Conservation (phyloP, 208 protist species). For the Wallacemonas sp. region DNA sequence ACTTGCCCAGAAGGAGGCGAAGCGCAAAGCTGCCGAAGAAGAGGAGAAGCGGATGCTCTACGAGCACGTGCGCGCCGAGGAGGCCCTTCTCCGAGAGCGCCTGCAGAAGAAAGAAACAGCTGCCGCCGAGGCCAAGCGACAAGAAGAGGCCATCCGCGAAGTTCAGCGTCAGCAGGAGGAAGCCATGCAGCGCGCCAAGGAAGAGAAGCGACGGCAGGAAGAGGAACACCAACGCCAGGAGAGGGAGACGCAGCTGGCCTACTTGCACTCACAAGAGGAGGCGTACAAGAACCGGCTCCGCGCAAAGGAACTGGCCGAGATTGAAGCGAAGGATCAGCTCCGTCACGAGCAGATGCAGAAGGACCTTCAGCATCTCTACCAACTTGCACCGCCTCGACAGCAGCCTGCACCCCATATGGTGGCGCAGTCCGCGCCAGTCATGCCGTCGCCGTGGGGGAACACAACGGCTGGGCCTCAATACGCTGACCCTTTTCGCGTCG, state of each 20-base stretch:
- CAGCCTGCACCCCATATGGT: neutral
- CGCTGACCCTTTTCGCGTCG: neutral
- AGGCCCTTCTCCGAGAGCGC: conserved; percentile 59
- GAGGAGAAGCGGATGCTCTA: conserved; percentile 47
- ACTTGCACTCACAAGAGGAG: conserved; percentile 60
- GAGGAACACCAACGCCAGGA: conserved; percentile 27
- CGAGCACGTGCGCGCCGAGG: conserved; percentile 66
- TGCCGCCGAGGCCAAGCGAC: conserved; percentile 3
- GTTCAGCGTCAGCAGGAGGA: conserved; percentile 38
- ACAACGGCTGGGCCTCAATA: neutral
- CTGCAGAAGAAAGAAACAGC: conserved; percentile 39
- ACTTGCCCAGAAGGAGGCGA: conserved; percentile 47
- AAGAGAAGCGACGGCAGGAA: conserved; percentile 21
- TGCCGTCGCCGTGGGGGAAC: neutral
- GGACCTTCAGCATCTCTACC: neutral
- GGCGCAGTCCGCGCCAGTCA: neutral
- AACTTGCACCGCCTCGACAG: neutral
- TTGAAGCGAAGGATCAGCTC: conserved; percentile 25
- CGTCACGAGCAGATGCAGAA: conserved; percentile 21
- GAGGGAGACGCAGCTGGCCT: conserved; percentile 36
- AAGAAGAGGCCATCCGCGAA: conserved; percentile 26
- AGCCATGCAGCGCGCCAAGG: conserved; percentile 35
- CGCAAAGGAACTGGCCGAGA: conserved; percentile 50
- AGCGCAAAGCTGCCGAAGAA: conserved; percentile 41
- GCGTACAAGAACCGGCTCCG: conserved; percentile 45